Evolutionary conservation across 2,329 filamentous ascomycete genomes (phyloP), one percentile per base, ranked within the genome.

Genomic region (Diaporthe eres): DNA sequence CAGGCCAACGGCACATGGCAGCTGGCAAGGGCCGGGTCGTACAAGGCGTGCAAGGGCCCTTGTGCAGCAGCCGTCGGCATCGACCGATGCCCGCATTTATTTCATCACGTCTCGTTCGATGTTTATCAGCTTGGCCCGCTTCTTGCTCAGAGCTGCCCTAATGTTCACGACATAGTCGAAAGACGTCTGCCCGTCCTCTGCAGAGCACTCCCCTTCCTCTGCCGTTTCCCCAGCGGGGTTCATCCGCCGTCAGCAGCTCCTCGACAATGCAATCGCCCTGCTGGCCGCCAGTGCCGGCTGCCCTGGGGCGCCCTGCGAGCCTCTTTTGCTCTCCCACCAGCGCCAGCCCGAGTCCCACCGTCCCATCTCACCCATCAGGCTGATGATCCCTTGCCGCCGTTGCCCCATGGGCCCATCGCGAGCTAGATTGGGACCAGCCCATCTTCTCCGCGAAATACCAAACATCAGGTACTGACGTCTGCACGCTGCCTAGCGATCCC

Each of bases 1-100:
- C 57, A 72, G 71, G 47, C 71, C 58, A 55, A 28, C 49, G 53
- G 53, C 42, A 22, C 70, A 34, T 55, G 51, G 25, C 28, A 39
- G 44, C 44, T 75, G 74, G 63, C 68, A 75, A n/a, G 63, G 47
- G 68, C 10, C 22, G 22, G 47, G 44, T 28, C 10, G 42, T 15
- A 17, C 67, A 42, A 31, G 47, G 67, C 53, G n/a, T 57, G 34
- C 55, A 47, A 39, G 74, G 60, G 42, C 60, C 31, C 70, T 61
- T 58, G 75, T 55, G 42, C 39, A n/a, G 63, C 28, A 53, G 28
- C 63, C 57, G 57, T 71, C 77, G 75, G 77, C 58, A 78, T 78
- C 77, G 77, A 77, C 77, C 77, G 77, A 78, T 77, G 49, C 49
- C 65, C 75, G 65, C 75, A 53, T 58, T 65, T 71, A 13, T 71